A percentile compares a stretch with the other conserved stretches of the same genome.
Evolutionary conservation across 2,329 filamentous ascomycete genomes (phyloP).

Genomic region (Endocalyx cinctus): DNA sequence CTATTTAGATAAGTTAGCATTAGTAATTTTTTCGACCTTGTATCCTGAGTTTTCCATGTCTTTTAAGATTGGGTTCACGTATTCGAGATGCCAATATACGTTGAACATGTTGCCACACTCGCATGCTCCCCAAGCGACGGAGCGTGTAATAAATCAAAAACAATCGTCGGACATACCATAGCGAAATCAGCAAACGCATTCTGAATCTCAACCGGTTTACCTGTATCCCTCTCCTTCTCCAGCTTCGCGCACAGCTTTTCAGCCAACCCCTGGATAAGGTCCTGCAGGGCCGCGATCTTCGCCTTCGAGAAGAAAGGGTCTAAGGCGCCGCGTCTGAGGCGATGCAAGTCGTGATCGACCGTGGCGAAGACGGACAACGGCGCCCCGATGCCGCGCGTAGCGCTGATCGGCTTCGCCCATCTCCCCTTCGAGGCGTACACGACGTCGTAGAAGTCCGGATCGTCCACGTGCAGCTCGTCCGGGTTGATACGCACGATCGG

Average conservation of each 20-base stretch:
- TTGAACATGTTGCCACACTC: conserved; percentile 3
- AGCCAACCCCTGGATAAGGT: conserved; percentile 1
- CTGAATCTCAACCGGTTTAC: conserved; percentile 3
- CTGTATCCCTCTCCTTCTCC: conserved; percentile 1
- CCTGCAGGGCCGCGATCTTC: conserved; percentile 3
- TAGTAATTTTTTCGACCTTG: no score
- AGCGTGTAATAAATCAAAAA: not conserved
- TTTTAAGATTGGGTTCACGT: no score
- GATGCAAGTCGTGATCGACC: conserved; percentile 3
- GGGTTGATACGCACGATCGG: conserved; percentile 6
- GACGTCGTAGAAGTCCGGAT: conserved; percentile 2
- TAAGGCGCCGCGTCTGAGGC: conserved; percentile 2
- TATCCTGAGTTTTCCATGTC: no score
- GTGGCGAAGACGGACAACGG: conserved; percentile 2
- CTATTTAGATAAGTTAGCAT: no score
- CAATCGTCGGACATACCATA: conserved; percentile 1
- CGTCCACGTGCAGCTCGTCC: conserved; percentile 4
- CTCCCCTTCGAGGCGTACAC: conserved; percentile 2
- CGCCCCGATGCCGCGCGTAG: not conserved
- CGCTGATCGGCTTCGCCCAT: conserved; percentile 2
- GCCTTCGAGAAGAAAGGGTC: conserved; percentile 4
- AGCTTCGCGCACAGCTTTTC: conserved; percentile 2
- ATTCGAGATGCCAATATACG: no score
- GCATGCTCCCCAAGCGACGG: no score
- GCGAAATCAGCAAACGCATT: conserved; percentile 1